Evolutionary conservation across 345 rosid species (phyloP).

Genomic region (Anastatica hierochuntica): DNA sequence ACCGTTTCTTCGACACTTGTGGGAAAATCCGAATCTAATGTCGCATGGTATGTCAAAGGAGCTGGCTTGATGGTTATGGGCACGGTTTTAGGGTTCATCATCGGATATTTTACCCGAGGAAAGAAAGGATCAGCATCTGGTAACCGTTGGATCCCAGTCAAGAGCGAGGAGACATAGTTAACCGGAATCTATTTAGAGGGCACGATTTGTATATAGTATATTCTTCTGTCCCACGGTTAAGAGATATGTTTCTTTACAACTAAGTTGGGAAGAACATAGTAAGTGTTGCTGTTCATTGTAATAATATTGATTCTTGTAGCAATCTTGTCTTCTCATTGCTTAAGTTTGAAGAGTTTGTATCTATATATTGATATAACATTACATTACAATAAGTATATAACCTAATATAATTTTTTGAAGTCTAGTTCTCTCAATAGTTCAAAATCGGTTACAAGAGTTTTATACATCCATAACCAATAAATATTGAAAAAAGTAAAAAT

Average conservation of each 20-base stretch:
- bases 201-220: slow-evolving; percentile 15
- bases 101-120: slow-evolving; percentile 45
- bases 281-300: slow-evolving; percentile 3
- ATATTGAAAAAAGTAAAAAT: too few relatives aligned
- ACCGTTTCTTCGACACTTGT: slow-evolving; percentile 8
- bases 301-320: slow-evolving; percentile 10
- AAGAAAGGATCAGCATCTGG: slow-evolving; percentile 31
- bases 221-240: slow-evolving; percentile 7
- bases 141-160: slow-evolving; percentile 59
- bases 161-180: slow-evolving; percentile 44
- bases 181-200: slow-evolving; percentile 1
- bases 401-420: too few relatives aligned
- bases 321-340: not conserved
- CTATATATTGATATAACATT: too few relatives aligned
- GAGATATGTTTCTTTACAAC: not conserved
- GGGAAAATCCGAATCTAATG: slow-evolving; percentile 19
- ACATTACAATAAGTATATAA: too few relatives aligned
- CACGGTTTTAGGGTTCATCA: slow-evolving; percentile 45
- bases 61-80: slow-evolving; percentile 59
- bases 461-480: too few relatives aligned
- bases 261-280: not conserved
- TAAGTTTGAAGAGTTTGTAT: not conserved
- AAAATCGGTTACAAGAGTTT: too few relatives aligned
- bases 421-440: too few relatives aligned
- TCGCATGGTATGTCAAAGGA: slow-evolving; percentile 46